Conservation (phyloP, 805 yeast genomes). For the Candida palmyrensis region DNA sequence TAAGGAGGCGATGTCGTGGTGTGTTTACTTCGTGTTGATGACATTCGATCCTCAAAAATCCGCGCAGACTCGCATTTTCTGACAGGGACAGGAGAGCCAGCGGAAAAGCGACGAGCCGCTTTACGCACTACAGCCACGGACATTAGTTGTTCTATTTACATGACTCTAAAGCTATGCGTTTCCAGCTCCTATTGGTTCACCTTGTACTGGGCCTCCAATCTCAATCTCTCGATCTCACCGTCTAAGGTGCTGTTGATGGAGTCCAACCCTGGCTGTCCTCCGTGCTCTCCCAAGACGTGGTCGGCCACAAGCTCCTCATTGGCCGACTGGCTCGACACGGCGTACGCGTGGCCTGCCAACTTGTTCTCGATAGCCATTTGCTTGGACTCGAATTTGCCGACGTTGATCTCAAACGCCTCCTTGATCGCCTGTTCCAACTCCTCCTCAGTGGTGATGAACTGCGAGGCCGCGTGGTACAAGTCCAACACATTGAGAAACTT, state of each 20-base stretch:
- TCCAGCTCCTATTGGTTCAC: constrained; percentile 21
- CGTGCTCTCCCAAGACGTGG: constrained; percentile 33
- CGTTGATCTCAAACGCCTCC: constrained; percentile 46
- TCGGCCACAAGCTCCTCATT: constrained; percentile 33
- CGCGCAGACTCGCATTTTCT: background rate
- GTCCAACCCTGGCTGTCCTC: constrained; percentile 39
- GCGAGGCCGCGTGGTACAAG: constrained; percentile 64
- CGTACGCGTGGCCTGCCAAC: constrained; percentile 25
- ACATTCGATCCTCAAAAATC: too few relatives aligned
- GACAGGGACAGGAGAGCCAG: background rate
- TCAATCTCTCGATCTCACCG: constrained; percentile 32
- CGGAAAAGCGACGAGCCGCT: too few relatives aligned
- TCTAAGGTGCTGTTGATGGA: constrained; percentile 32
- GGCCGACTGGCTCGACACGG: constrained; percentile 21
- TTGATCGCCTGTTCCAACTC: constrained; percentile 55
- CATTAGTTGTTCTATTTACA: too few relatives aligned
- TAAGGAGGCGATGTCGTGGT: too few relatives aligned
- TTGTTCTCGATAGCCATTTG: constrained; percentile 31
- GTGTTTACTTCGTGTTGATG: too few relatives aligned
- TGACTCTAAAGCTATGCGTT: too few relatives aligned
- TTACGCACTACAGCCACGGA: too few relatives aligned
- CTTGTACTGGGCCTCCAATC: constrained; percentile 31
- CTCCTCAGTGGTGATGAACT: constrained; percentile 69
- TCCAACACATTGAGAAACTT: constrained; percentile 57
- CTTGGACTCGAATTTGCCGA: constrained; percentile 28